These are phyloP conservation scores for Pseudopithomyces chartarum DNA, from an alignment of 2,329 filamentous ascomycete species.

Conservation along the genomic window DNA sequence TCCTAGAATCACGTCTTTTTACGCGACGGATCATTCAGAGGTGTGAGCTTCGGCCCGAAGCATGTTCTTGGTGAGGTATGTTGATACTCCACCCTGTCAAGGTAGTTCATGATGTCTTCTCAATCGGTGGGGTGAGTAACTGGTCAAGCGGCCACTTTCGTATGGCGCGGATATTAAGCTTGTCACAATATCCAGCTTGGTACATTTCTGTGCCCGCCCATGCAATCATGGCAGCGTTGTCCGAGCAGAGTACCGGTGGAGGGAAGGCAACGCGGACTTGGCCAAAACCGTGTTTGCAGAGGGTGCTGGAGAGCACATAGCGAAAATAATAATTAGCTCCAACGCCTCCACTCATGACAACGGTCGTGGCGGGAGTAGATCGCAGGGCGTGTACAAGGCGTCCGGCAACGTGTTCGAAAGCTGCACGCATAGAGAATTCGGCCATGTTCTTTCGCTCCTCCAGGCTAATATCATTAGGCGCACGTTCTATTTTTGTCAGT, in stretches of 20 bases:
- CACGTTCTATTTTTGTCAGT: slow-evolving; percentile 34
- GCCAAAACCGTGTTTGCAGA: slow-evolving; percentile 70
- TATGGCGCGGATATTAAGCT: slow-evolving; percentile 36
- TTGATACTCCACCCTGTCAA: too few relatives aligned
- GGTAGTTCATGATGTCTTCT: slow-evolving; percentile 5
- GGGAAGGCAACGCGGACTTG: slow-evolving; percentile 71
- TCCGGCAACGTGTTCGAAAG: slow-evolving; percentile 85
- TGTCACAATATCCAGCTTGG: slow-evolving; percentile 64
- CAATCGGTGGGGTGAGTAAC: slow-evolving; percentile 31
- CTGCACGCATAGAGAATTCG: slow-evolving; percentile 73
- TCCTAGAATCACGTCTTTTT: background rate
- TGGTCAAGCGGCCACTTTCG: slow-evolving; percentile 45
- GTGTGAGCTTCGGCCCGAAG: background rate
- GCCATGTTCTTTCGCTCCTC: slow-evolving; percentile 73
- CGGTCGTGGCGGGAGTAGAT: slow-evolving; percentile 47
- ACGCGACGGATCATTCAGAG: background rate
- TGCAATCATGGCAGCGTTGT: slow-evolving; percentile 97
- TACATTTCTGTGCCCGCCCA: slow-evolving; percentile 96
- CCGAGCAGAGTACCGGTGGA: slow-evolving; percentile 80
- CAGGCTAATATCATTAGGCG: slow-evolving; percentile 51
- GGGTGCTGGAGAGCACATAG: slow-evolving; percentile 63
- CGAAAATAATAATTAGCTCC: slow-evolving; percentile 82
- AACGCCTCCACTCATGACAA: slow-evolving; percentile 90
- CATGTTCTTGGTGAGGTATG: background rate
- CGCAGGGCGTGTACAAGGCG: slow-evolving; percentile 74